Percentiles rank a stretch among this genome's conserved stretches.
Evolutionary conservation across 2,329 filamentous ascomycete species (phyloP).

Genomic region (Rosellinia necatrix): DNA sequence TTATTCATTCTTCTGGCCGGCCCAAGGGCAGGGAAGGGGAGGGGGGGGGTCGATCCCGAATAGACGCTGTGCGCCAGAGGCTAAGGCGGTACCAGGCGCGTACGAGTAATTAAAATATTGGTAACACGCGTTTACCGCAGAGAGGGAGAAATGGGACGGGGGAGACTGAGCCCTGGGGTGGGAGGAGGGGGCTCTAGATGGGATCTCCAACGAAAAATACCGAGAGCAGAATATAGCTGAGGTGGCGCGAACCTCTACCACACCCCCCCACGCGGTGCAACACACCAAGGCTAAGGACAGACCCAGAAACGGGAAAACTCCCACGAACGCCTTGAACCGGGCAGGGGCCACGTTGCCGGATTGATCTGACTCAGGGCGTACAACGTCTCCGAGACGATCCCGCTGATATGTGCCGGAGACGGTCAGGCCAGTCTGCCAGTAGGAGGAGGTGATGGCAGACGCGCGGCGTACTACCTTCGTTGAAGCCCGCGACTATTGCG

Average conservation of each 20-base stretch:
- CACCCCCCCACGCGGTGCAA: slow-evolving; percentile 24
- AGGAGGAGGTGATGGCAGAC: slow-evolving; percentile 5
- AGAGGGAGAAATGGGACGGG: no score
- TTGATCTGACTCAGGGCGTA: slow-evolving; percentile 19
- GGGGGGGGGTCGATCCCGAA: slow-evolving; percentile 13
- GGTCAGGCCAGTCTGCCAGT: not conserved
- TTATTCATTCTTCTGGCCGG: no score
- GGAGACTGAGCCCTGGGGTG: no score
- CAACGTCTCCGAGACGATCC: slow-evolving; percentile 23
- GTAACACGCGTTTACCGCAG: no score
- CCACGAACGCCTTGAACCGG: slow-evolving; percentile 24
- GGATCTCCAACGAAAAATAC: not conserved
- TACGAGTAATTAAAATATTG: slow-evolving; percentile 8
- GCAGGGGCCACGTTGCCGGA: slow-evolving; percentile 29
- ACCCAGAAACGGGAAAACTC: slow-evolving; percentile 21
- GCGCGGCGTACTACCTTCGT: slow-evolving; percentile 11
- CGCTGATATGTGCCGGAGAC: slow-evolving; percentile 5
- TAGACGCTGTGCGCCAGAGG: slow-evolving; percentile 12
- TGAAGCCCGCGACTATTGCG: not conserved
- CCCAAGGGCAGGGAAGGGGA: no score
- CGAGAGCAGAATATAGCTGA: not conserved
- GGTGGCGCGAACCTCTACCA: slow-evolving; percentile 26
- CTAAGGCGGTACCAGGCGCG: not conserved
- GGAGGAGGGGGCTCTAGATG: no score
- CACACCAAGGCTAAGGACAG: slow-evolving; percentile 4